A percentile compares a stretch with the other conserved stretches of the same genome.
These are phyloP conservation scores for Picochlorum sp. DNA, from an alignment of 139 green algal genomes.

Conservation along the genomic window DNA sequence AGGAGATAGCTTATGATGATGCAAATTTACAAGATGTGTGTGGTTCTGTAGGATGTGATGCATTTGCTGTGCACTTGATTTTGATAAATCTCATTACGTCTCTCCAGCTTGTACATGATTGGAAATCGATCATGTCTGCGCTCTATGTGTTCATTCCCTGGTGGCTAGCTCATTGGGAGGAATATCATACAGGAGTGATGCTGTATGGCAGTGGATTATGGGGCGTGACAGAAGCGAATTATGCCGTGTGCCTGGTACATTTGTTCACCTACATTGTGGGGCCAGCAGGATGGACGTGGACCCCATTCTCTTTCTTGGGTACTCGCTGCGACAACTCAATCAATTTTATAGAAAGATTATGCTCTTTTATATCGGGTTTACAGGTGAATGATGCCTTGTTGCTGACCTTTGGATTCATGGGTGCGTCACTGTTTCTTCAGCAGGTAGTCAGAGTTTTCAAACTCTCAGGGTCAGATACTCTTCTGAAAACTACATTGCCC, in stretches of 20 bases:
- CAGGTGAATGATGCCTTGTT: constrained; percentile 7
- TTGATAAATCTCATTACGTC: constrained; percentile 40
- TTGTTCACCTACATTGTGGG: constrained; percentile 35
- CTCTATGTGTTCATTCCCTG: constrained; percentile 65
- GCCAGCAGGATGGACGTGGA: constrained; percentile 11
- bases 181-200: constrained; percentile 81
- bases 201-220: constrained; percentile 73
- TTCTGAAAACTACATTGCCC: constrained; percentile 28
- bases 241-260: constrained; percentile 58
- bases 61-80: constrained; percentile 70
- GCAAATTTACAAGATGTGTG: not conserved
- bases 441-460: constrained; percentile 8
- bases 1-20: too few relatives aligned
- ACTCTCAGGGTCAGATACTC: not conserved
- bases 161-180: constrained; percentile 82
- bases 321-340: not conserved
- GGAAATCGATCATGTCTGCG: constrained; percentile 15
- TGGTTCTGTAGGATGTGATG: constrained; percentile 57
- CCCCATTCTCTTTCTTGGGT: not conserved
- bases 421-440: not conserved
- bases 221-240: constrained; percentile 80
- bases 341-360: not conserved
- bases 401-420: constrained; percentile 4
- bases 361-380: not conserved
- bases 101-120: constrained; percentile 19